Evolutionary conservation across 768 basidiomycete genomes (phyloP), one percentile per base, ranked within the genome.

Genomic region (Russula foetens): DNA sequence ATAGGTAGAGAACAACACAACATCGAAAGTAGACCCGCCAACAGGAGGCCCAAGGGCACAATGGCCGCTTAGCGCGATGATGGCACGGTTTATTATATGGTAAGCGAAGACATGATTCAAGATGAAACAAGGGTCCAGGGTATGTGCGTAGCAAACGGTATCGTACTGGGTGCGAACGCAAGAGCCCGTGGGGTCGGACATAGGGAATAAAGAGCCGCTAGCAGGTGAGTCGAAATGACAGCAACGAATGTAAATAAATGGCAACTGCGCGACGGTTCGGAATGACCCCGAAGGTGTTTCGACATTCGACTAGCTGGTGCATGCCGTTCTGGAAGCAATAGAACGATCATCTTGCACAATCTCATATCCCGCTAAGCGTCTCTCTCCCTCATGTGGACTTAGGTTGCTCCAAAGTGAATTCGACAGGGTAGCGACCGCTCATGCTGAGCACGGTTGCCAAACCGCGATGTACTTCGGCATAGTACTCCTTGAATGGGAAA

Each of bases 391-490:
- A 56, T 24, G 7, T 7, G 15, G 54, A 9, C 17, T 29, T 38
- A 28, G 48, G 60, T 24, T 43, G 50, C n/a, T 15, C 48, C n/a
- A 56, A 33, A 29, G 59, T 57, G 50, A 87, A 85, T 23, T 84
- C 78, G 0, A 78, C 77, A 14, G 79, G 82, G 63, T 86, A 90
- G 61, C 73, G 73, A 15, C 85, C 85, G 63, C 79, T 71, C 28
- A 81, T 81, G 66, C 87, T 89, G 12, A 90, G 72, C 29, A 89
- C 69, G 0, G 82, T 86, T 23, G 80, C 88, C 26, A 89, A 70
- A 14, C 81, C 79, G n/a, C 75, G 76, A 66, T 90, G 84, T 11
- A 87, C 84, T 70, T 92, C 89, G 3, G 93, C 83, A 65, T 88
- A 80, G 68, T 82, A 92, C 67, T 85, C 82, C 68, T 84, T 78